These are phyloP conservation scores for Schoenoplectus triqueter DNA, from an alignment of 202 grass and related monocot species.

Conservation along the genomic window DNA sequence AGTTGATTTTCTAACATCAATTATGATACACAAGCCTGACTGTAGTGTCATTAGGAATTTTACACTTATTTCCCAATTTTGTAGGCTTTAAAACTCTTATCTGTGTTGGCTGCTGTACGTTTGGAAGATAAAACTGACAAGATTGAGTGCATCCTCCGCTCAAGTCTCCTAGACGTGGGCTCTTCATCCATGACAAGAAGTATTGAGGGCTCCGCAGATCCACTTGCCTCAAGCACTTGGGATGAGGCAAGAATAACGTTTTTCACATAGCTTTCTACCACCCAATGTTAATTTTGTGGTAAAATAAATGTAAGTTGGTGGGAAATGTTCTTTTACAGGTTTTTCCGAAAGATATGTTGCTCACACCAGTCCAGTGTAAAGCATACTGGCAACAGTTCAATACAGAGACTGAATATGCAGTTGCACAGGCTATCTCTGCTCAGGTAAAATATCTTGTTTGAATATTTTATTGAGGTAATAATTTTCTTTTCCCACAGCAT, in stretches of 20 bases:
- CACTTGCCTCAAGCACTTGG: constrained; percentile 81
- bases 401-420: constrained; percentile 67
- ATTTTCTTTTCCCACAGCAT: constrained; percentile 17
- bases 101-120: constrained; percentile 61
- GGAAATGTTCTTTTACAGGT: constrained; percentile 51
- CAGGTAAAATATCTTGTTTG: constrained; percentile 51
- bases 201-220: constrained; percentile 52
- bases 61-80: constrained; percentile 31
- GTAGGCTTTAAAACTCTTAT: constrained; percentile 84
- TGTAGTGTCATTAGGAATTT: constrained; percentile 13
- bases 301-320: constrained; percentile 33
- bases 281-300: constrained; percentile 26
- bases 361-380: constrained; percentile 82
- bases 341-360: constrained; percentile 60
- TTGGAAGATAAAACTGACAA: constrained; percentile 77
- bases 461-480: constrained; percentile 27
- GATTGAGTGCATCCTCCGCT: constrained; percentile 62
- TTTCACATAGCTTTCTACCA: not conserved
- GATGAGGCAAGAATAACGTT: constrained; percentile 56
- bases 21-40: constrained; percentile 11
- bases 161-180: constrained; percentile 62
- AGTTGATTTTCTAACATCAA: constrained; percentile 7
- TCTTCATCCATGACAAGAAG: constrained; percentile 48
- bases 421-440: constrained; percentile 71
- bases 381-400: constrained; percentile 83